Conservation (phyloP, 345 rosid genomes). For the Alliaria petiolata region DNA sequence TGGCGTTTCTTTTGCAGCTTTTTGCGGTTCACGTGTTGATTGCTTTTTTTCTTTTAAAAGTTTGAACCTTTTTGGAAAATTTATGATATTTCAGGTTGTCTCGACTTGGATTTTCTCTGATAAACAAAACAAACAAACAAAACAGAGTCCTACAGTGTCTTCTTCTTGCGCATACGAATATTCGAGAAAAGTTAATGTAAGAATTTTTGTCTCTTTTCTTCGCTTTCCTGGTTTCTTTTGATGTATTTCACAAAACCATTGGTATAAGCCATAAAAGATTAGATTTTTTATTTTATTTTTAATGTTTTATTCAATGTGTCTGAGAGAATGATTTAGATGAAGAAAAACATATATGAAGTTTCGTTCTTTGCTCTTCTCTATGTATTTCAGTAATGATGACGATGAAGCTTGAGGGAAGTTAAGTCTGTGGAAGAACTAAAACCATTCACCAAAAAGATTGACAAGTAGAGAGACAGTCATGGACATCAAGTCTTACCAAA, state of each 20-base stretch:
- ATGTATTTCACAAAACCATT: not conserved
- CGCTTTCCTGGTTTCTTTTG: not conserved
- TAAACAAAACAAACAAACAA: not conserved
- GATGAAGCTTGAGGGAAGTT: constrained; percentile 14
- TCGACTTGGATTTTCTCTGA: not conserved
- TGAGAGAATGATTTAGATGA: not conserved
- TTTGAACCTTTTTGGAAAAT: not conserved
- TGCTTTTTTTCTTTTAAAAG: constrained; percentile 9
- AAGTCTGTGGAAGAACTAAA: constrained; percentile 3
- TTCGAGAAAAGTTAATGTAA: not conserved
- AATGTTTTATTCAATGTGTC: not conserved
- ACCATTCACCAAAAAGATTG: not conserved
- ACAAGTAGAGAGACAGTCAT: constrained; percentile 30
- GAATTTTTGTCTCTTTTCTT: not conserved
- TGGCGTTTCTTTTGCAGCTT: constrained; percentile 26
- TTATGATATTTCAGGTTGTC: not conserved
- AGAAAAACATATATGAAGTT: not conserved
- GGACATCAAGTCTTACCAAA: constrained; percentile 63
- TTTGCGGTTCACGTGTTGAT: constrained; percentile 34
- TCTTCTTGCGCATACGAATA: not conserved
- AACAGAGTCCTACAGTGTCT: not conserved
- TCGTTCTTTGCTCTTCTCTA: not conserved
- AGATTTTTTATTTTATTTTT: not conserved
- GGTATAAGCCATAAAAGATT: not conserved
- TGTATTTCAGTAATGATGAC: not conserved